phyloP scores from a whole-genome alignment of 805 yeast species.

The Suhomyces sp. region DNA sequence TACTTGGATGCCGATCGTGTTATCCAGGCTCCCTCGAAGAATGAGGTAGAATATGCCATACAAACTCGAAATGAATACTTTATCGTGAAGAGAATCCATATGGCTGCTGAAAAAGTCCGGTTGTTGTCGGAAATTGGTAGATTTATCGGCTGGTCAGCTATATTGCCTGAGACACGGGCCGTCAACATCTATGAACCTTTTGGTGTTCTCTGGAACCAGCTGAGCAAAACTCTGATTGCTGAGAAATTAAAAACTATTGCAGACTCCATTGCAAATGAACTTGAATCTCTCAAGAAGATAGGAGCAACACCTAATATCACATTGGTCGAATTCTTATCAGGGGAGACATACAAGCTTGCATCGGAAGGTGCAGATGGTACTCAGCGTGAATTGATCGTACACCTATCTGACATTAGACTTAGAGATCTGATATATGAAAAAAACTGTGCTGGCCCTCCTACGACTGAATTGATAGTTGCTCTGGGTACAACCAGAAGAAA shows the following conservation, averaged over 20 bases:
- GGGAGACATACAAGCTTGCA: no score
- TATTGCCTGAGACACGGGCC: slow-evolving; percentile 16
- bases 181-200: slow-evolving; percentile 22
- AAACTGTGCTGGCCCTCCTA: background rate
- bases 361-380: no score
- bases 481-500: background rate
- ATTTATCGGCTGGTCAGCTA: slow-evolving; percentile 29
- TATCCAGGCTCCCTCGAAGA: slow-evolving; percentile 37
- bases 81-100: slow-evolving; percentile 36
- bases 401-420: background rate
- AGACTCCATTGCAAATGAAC: slow-evolving; percentile 19
- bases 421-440: background rate
- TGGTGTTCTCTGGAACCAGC: slow-evolving; percentile 22
- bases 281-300: slow-evolving; percentile 14
- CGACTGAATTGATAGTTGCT: background rate
- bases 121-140: slow-evolving; percentile 35
- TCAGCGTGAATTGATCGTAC: background rate
- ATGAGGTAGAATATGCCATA: slow-evolving; percentile 30
- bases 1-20: slow-evolving; percentile 41
- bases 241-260: slow-evolving; percentile 13
- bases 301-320: background rate
- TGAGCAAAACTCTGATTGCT: background rate
- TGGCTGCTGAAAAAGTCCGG: slow-evolving; percentile 42
- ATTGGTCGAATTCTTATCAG: no score
- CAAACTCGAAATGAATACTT: slow-evolving; percentile 39